Evolutionary conservation across 768 basidiomycete species (phyloP), one percentile per base, ranked within the genome.

Genomic region (Leccinellum luteum): DNA sequence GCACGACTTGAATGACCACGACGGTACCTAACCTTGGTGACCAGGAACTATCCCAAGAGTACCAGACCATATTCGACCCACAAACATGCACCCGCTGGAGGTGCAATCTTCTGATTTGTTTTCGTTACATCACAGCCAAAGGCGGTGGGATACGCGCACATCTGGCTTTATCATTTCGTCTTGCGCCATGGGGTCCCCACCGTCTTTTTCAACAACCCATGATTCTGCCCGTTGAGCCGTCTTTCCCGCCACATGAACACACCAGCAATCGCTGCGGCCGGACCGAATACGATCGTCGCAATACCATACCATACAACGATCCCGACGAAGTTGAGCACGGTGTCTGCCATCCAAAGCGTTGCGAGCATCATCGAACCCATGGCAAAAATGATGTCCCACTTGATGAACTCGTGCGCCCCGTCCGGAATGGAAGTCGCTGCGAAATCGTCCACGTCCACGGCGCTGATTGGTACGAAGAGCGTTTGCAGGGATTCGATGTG

Each of bases 21-120:
- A 52, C 38, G 30, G 63, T 38, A 17, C 28, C 28, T 6, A 28
- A n/a, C n/a, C n/a, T n/a, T n/a, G n/a, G 28, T 6, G 28, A 28
- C 4, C 28, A 28, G 28, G 28, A 7, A 28, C 35, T 61, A 28
- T 28, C 47, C 13, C 6, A 43, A 50, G 66, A 74, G 38, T 68
- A 69, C 21, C 66, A 67, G 32, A 79, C 85, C 4, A 72, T 83
- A 21, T 88, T 90, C 66, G 79, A 85, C 63, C 75, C 84, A 1
- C 55, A 69, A 0, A 91, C 89, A 4, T 85, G 85, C 63, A 75
- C 80, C 5, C 80, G 83, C 31, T 32, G 13, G 31, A 32, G n/a
- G 31, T 10, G 15, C 3, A 34, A 35, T 35, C n/a, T n/a, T n/a
- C n/a, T n/a, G n/a, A n/a, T n/a, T n/a, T n/a, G n/a, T n/a, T n/a